Evolutionary conservation across 495 filamentous ascomycete species (phyloP).

Genomic region (Penicillium waksmanii): DNA sequence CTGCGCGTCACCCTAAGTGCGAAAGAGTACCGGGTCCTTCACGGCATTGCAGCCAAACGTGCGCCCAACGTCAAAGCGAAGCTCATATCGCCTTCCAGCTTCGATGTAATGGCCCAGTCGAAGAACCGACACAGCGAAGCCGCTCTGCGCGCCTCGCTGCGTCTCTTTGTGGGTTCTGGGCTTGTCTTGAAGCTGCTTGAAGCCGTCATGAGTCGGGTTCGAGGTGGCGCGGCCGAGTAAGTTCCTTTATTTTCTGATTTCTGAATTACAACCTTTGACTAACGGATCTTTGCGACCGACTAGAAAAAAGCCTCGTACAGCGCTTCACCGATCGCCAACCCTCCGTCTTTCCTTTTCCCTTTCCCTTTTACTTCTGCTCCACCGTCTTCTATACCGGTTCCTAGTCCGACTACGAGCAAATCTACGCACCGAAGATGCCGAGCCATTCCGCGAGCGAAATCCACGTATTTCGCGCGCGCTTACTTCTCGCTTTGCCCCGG

Average conservation of each 20-base stretch:
- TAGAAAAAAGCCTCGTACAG: slow-evolving; percentile 47
- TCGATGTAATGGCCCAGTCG: slow-evolving; percentile 52
- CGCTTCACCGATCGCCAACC: slow-evolving; percentile 69
- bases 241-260: slow-evolving; percentile 5
- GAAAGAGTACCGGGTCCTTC: slow-evolving; percentile 80
- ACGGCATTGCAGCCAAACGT: slow-evolving; percentile 75
- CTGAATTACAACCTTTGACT: not conserved
- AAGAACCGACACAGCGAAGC: slow-evolving; percentile 76
- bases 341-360: slow-evolving; percentile 80
- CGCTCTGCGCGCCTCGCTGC: slow-evolving; percentile 73
- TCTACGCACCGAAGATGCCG: slow-evolving; percentile 72
- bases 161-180: slow-evolving; percentile 74
- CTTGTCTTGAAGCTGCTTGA: slow-evolving; percentile 72
- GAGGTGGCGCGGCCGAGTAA: slow-evolving; percentile 39
- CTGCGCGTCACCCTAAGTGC: slow-evolving; percentile 82
- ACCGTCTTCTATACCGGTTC: slow-evolving; percentile 89
- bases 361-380: slow-evolving; percentile 81
- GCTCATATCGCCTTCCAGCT: slow-evolving; percentile 60
- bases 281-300: not conserved
- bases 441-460: slow-evolving; percentile 79
- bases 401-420: slow-evolving; percentile 77
- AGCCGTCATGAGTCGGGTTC: slow-evolving; percentile 52
- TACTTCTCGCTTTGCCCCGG: slow-evolving; percentile 81
- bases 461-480: slow-evolving; percentile 72
- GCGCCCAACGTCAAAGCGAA: slow-evolving; percentile 61